Evolutionary conservation across 164 flowering plant genomes (phyloP).

Genomic region (Liquidambar formosana): DNA sequence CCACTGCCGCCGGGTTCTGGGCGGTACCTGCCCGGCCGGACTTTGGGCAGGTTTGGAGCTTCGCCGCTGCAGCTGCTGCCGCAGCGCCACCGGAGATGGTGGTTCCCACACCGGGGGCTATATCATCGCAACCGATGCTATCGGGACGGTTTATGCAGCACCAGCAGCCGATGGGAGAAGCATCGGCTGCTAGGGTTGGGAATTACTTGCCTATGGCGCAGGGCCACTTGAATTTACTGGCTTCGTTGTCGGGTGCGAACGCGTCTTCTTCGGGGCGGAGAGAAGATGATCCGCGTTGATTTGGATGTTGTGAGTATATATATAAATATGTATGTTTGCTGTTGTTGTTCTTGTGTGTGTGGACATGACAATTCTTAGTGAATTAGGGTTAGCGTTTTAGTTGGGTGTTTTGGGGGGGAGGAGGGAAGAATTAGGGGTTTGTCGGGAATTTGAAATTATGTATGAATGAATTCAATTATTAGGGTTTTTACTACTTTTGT

Average conservation of each 20-base stretch:
- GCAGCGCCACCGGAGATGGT: slow-evolving; percentile 48
- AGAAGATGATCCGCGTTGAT: slow-evolving; percentile 61
- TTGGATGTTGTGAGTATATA: not conserved
- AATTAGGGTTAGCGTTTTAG: slow-evolving; percentile 23
- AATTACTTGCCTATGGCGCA: slow-evolving; percentile 61
- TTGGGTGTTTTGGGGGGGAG: slow-evolving; percentile 4
- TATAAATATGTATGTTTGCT: slow-evolving; percentile 12
- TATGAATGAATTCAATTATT: slow-evolving; percentile 16
- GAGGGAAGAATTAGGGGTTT: not conserved
- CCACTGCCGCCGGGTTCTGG: slow-evolving; percentile 59
- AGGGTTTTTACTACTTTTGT: slow-evolving; percentile 8
- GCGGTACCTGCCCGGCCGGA: slow-evolving; percentile 81
- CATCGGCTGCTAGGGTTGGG: slow-evolving; percentile 74
- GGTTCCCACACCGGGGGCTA: slow-evolving; percentile 28
- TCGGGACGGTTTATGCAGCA: slow-evolving; percentile 41
- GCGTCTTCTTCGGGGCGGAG: slow-evolving; percentile 46
- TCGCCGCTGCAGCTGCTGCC: slow-evolving; percentile 50
- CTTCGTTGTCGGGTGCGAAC: slow-evolving; percentile 59
- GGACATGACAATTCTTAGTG: slow-evolving; percentile 17
- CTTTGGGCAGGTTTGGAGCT: slow-evolving; percentile 85
- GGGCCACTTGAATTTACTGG: slow-evolving; percentile 74
- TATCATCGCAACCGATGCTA: slow-evolving; percentile 31
- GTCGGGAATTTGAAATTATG: slow-evolving; percentile 2
- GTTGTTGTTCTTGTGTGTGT: slow-evolving; percentile 13
- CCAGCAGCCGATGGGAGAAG: slow-evolving; percentile 59